phyloP scores from a whole-genome alignment of 192 early-diverging fungal species.

The Coemansia brasiliensis region DNA sequence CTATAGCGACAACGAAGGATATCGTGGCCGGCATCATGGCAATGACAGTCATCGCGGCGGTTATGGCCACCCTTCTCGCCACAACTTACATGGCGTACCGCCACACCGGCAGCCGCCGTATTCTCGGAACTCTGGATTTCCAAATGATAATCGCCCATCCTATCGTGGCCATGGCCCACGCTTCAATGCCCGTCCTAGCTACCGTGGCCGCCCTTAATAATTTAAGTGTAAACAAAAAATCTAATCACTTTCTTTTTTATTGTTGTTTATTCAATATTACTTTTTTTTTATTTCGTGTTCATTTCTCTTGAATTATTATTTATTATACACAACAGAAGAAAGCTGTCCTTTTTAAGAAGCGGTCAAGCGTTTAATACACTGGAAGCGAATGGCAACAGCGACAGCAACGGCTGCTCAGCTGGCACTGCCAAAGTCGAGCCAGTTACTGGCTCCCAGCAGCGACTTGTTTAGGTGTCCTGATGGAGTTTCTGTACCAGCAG shows the following conservation, averaged over 20 bases:
- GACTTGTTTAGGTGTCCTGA: slow-evolving; percentile 40
- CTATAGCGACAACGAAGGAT: slow-evolving; percentile 19
- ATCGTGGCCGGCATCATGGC: slow-evolving; percentile 8
- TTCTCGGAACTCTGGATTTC: slow-evolving; percentile 15
- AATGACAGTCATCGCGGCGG: slow-evolving; percentile 18
- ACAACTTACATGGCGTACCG: background rate
- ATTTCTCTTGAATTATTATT: background rate
- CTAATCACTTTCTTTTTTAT: background rate
- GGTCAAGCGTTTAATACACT: background rate
- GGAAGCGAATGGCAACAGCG: slow-evolving; percentile 9
- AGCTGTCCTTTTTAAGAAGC: too few species aligned
- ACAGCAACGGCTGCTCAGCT: slow-evolving; percentile 1
- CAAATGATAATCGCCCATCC: background rate
- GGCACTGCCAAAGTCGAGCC: background rate
- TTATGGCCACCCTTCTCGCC: background rate
- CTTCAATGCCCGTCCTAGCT: background rate
- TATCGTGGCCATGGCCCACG: slow-evolving; percentile 8
- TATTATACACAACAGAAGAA: too few species aligned
- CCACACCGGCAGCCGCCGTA: slow-evolving; percentile 39
- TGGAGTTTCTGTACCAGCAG: slow-evolving; percentile 37
- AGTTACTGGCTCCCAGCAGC: background rate
- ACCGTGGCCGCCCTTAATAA: slow-evolving; percentile 4
- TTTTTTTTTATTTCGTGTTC: background rate
- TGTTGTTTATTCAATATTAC: background rate
- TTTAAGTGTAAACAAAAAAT: slow-evolving; percentile 3